Evolutionary conservation across 2,329 filamentous ascomycete genomes (phyloP).

Genomic region (Cladosporium oxysporum): DNA sequence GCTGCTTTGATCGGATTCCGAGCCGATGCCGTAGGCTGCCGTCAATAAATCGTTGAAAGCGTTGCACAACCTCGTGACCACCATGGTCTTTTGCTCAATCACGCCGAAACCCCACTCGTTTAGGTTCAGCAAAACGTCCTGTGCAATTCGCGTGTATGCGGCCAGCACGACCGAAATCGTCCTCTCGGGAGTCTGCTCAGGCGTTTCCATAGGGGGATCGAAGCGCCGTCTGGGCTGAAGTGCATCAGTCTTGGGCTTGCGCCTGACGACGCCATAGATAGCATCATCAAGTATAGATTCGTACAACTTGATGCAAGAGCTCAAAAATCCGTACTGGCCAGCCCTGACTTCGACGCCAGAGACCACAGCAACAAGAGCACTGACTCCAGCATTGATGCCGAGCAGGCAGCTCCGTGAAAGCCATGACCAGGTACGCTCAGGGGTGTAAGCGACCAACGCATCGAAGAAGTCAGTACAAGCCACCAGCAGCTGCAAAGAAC

Average conservation of each 20-base stretch:
- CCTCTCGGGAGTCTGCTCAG: slow-evolving; percentile 76
- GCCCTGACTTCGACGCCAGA: slow-evolving; percentile 78
- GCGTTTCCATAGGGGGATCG: slow-evolving; percentile 50
- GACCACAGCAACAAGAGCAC: slow-evolving; percentile 75
- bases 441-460: slow-evolving; percentile 69
- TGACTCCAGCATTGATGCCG: slow-evolving; percentile 72
- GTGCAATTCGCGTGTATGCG: slow-evolving; percentile 71
- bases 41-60: slow-evolving; percentile 71
- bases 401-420: slow-evolving; percentile 79
- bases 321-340: slow-evolving; percentile 75
- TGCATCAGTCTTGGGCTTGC: slow-evolving; percentile 59
- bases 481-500: slow-evolving; percentile 66
- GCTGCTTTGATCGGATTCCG: slow-evolving; percentile 48
- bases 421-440: slow-evolving; percentile 87
- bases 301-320: slow-evolving; percentile 73
- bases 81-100: slow-evolving; percentile 65
- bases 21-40: slow-evolving; percentile 74
- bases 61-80: slow-evolving; percentile 68
- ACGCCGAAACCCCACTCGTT: slow-evolving; percentile 80
- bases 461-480: slow-evolving; percentile 80
- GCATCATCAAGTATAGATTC: slow-evolving; percentile 74
- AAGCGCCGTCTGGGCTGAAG: slow-evolving; percentile 45
- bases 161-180: slow-evolving; percentile 70
- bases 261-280: slow-evolving; percentile 66
- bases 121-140: slow-evolving; percentile 84